These are phyloP conservation scores for Paramyrothecium sp. DNA, from an alignment of 2,329 filamentous ascomycete species.

Conservation along the genomic window DNA sequence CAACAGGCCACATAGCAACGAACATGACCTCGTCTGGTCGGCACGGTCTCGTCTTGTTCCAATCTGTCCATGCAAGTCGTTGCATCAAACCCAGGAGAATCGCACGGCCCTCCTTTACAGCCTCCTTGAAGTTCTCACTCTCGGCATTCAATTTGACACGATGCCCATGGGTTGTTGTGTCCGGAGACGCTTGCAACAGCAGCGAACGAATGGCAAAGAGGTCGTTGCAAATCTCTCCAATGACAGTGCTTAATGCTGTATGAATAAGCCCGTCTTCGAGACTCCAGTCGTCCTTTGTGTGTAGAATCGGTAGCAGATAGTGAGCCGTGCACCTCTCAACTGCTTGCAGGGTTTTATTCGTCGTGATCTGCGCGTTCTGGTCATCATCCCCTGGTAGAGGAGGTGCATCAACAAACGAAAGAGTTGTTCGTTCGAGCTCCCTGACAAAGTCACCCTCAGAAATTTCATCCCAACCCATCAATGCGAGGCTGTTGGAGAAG, in stretches of 20 bases:
- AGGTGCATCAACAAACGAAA: constrained; percentile 41
- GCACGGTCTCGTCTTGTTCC: constrained; percentile 57
- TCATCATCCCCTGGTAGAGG: constrained; percentile 18
- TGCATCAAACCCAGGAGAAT: constrained; percentile 33
- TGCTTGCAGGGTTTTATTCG: constrained; percentile 35
- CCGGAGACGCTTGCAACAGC: constrained; percentile 14
- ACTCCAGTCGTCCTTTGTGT: constrained; percentile 26
- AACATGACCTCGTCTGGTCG: constrained; percentile 53
- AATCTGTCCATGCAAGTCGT: constrained; percentile 57
- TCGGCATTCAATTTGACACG: constrained; percentile 5
- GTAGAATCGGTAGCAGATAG: constrained; percentile 33
- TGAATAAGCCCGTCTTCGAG: constrained; percentile 43
- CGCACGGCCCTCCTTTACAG: constrained; percentile 12
- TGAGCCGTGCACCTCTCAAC: constrained; percentile 44
- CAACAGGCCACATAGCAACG: constrained; percentile 64
- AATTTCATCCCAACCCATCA: constrained; percentile 29
- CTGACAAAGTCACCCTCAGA: constrained; percentile 26
- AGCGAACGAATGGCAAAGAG: constrained; percentile 21
- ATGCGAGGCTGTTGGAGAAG: constrained; percentile 54
- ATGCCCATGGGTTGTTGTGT: constrained; percentile 3
- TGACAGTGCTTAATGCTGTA: constrained; percentile 38
- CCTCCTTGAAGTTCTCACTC: constrained; percentile 9
- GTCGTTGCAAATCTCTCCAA: constrained; percentile 34
- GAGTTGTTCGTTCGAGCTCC: constrained; percentile 37
- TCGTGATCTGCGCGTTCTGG: constrained; percentile 18